Evolutionary conservation across 1,139 yeast genomes (phyloP).

Genomic region (Debaryomyces nepalensis): DNA sequence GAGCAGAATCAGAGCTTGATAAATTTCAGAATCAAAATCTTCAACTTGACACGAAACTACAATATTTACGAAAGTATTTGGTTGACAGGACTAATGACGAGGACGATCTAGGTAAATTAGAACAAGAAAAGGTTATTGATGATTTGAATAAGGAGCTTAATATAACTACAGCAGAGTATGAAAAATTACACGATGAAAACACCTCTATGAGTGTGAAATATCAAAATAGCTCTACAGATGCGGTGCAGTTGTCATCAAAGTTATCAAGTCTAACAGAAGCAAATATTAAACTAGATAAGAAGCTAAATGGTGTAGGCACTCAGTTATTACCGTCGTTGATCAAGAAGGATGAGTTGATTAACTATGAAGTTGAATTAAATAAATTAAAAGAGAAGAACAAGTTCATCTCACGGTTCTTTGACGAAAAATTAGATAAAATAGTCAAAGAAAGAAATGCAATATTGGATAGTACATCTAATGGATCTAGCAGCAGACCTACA

Average conservation of each 20-base stretch:
- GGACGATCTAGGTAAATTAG: conserved; percentile 17
- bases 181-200: conserved; percentile 34
- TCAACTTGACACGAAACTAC: conserved; percentile 24
- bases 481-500: conserved; percentile 39
- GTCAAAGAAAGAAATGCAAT: conserved; percentile 44
- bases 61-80: conserved; percentile 20
- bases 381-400: conserved; percentile 37
- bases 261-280: conserved; percentile 34
- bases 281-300: conserved; percentile 34
- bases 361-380: conserved; percentile 32
- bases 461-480: conserved; percentile 35
- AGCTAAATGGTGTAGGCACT: conserved; percentile 50
- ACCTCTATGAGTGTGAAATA: conserved; percentile 52
- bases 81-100: conserved; percentile 7
- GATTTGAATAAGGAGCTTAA: conserved; percentile 36
- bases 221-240: conserved; percentile 57
- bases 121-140: conserved; percentile 34
- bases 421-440: conserved; percentile 41
- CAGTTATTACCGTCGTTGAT: conserved; percentile 44
- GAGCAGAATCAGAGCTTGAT: conserved; percentile 40
- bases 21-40: conserved; percentile 25
- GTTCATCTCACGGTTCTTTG: conserved; percentile 38
- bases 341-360: conserved; percentile 39
- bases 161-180: conserved; percentile 31
- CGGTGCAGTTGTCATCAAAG: conserved; percentile 53